These are phyloP conservation scores for Sarcodon aspratus DNA, from an alignment of 768 basidiomycete species.

Conservation along the genomic window DNA sequence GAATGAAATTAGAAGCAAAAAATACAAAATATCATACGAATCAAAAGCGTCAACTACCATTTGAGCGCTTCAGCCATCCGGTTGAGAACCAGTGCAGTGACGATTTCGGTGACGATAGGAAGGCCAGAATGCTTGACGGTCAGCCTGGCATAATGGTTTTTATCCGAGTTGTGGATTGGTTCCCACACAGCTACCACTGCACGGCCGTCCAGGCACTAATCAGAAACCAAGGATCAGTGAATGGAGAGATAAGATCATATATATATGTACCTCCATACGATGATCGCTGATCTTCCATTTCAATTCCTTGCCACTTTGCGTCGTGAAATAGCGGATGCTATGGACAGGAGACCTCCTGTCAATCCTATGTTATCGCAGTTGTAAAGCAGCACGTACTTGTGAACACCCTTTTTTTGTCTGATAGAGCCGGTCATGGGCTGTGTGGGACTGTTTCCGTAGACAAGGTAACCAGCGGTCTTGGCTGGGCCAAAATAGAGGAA, in stretches of 20 bases:
- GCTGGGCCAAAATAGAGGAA: slow-evolving; percentile 69
- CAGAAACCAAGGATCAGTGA: slow-evolving; percentile 1
- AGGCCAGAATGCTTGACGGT: slow-evolving; percentile 48
- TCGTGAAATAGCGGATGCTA: slow-evolving; percentile 68
- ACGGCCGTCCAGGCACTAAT: slow-evolving; percentile 34
- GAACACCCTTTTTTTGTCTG: slow-evolving; percentile 46
- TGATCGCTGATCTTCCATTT: slow-evolving; percentile 62
- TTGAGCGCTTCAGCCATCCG: slow-evolving; percentile 52
- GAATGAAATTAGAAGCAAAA: background rate
- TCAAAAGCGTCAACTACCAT: slow-evolving; percentile 27
- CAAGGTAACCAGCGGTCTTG: slow-evolving; percentile 46
- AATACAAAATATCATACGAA: background rate
- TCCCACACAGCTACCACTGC: slow-evolving; percentile 57
- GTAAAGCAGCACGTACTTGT: slow-evolving; percentile 36
- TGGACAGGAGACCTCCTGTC: background rate
- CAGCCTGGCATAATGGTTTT: slow-evolving; percentile 42
- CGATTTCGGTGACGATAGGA: slow-evolving; percentile 59
- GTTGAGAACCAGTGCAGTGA: slow-evolving; percentile 66
- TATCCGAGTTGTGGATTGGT: slow-evolving; percentile 39
- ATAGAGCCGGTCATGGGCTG: slow-evolving; percentile 46
- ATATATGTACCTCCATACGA: slow-evolving; percentile 52
- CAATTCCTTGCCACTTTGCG: slow-evolving; percentile 55
- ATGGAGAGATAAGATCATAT: background rate
- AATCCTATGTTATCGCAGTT: background rate
- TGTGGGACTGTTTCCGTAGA: slow-evolving; percentile 54